Evolutionary conservation across 805 yeast species (phyloP), one percentile per base, ranked within the genome.

Genomic region (Maudiozyma pseudohumilis): DNA sequence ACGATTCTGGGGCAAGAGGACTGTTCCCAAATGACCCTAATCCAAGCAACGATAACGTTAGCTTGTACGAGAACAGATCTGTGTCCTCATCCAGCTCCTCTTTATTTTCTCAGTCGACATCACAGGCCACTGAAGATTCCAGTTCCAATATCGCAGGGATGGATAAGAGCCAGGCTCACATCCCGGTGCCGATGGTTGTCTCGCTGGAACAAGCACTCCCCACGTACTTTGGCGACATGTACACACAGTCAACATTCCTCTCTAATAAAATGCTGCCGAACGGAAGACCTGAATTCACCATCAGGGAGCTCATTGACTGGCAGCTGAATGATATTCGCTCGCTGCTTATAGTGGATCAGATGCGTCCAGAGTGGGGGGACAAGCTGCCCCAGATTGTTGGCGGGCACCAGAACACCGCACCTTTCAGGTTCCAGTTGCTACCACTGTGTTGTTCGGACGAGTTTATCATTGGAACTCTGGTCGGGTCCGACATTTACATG

Each of bases 321-420:
- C 73, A 69, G 28, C 50, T 75, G 32, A 79, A 79, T 53, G 84
- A 78, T 48, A 55, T 75, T 18, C 60, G 86, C 28, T 74, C 83
- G 2, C 55, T 78, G 17, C 56, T 80, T 21, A 74, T 80, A 17
- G 62, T 75, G 17, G 66, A 63, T 19, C 53, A 51, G 23, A 43
- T 72, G 26, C 58, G 56, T 34, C 71, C 72, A 9, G 74, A 70
- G 46, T 77, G 83, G 82, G 52, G 59, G 16, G 61, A 60, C 3
- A 61, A 56, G 39, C 35, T 75, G 2, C 82, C 81, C 0, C 45
- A 54, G 19, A 59, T 72, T 6, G 21, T 29, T n/a, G 25, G 19
- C 2, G 7, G 23, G 13, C 13, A 15, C 18, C 31, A 18, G 8
- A 27, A 20, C 15, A 25, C 24, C n/a, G 16, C 30, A 5, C 11